Percentiles rank a stretch among this genome's conserved stretches.
Conservation (phyloP, 2,329 filamentous ascomycete species). For the Hyphodiscus sp. region DNA sequence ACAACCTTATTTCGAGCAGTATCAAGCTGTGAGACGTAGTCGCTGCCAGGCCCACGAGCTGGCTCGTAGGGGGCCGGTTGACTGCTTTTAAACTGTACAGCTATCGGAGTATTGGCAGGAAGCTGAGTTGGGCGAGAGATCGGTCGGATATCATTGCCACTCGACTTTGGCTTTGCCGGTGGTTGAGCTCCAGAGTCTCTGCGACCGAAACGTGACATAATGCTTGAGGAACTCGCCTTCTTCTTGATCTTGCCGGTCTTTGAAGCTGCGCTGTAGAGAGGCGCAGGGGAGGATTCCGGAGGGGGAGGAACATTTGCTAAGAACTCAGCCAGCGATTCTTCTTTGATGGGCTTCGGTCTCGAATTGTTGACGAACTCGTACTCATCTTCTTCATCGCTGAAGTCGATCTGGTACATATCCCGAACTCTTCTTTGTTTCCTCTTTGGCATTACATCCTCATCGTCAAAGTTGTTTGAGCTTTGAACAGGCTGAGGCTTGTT, state of each 20-base stretch:
- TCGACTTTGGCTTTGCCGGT: conserved; percentile 30
- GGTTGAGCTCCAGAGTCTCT: conserved; percentile 28
- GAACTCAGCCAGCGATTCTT: conserved; percentile 70
- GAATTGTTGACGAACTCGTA: conserved; percentile 14
- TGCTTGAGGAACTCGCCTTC: conserved; percentile 55
- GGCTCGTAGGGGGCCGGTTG: conserved; percentile 39
- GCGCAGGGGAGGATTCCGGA: conserved; percentile 35
- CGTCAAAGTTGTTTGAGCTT: conserved; percentile 18
- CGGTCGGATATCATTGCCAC: conserved; percentile 24
- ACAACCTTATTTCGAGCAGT: conserved; percentile 26
- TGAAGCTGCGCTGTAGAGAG: conserved; percentile 14
- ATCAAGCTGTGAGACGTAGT: conserved; percentile 21
- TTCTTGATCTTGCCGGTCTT: conserved; percentile 43
- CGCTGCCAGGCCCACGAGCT: conserved; percentile 9
- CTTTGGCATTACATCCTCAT: conserved; percentile 49
- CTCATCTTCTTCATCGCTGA: conserved; percentile 42
- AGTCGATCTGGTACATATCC: conserved; percentile 91
- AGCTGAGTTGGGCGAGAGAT: conserved; percentile 28
- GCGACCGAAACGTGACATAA: conserved; percentile 52
- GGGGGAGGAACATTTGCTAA: conserved; percentile 64
- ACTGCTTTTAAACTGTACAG: conserved; percentile 46
- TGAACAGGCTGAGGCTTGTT: conserved; percentile 28
- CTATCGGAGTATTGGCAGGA: conserved; percentile 28
- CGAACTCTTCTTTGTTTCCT: conserved; percentile 71
- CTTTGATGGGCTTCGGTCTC: conserved; percentile 28